phyloP scores from a whole-genome alignment of 2,329 filamentous ascomycete genomes.

The Penicillium vulpinum region DNA sequence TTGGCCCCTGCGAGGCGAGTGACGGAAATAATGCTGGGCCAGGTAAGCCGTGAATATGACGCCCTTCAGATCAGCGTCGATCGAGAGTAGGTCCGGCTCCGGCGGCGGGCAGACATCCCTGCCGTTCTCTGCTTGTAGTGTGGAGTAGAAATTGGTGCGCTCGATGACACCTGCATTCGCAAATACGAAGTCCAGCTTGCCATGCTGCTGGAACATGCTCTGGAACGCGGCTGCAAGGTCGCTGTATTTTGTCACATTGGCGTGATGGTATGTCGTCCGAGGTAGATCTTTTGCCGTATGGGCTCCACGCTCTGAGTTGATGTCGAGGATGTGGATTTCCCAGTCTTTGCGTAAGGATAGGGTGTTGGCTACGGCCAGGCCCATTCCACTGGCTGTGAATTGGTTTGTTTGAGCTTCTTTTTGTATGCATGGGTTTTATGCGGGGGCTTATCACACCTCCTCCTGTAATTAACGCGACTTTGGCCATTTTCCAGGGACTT shows the following conservation, averaged over 20 bases:
- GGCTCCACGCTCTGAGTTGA: slow-evolving; percentile 38
- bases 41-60: slow-evolving; percentile 45
- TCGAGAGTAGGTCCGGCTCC: slow-evolving; percentile 37
- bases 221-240: slow-evolving; percentile 40
- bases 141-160: slow-evolving; percentile 43
- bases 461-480: slow-evolving; percentile 20
- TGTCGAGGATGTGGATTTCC: slow-evolving; percentile 45
- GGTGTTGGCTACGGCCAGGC: slow-evolving; percentile 44
- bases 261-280: slow-evolving; percentile 40
- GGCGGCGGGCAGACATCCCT: slow-evolving; percentile 21
- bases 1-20: slow-evolving; percentile 23
- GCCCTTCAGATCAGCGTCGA: slow-evolving; percentile 46
- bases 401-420: background rate
- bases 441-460: slow-evolving; percentile 13
- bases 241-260: slow-evolving; percentile 36
- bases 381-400: slow-evolving; percentile 44
- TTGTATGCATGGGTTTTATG: background rate
- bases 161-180: slow-evolving; percentile 52
- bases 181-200: slow-evolving; percentile 50
- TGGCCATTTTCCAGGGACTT: slow-evolving; percentile 1
- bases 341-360: slow-evolving; percentile 42
- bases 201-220: slow-evolving; percentile 34
- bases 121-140: slow-evolving; percentile 20
- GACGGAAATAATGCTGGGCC: slow-evolving; percentile 44
- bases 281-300: slow-evolving; percentile 29